Evolutionary conservation across 139 green algal species (phyloP), one percentile per base, ranked within the genome.

Genomic region (Prasinococcaceae sp.): DNA sequence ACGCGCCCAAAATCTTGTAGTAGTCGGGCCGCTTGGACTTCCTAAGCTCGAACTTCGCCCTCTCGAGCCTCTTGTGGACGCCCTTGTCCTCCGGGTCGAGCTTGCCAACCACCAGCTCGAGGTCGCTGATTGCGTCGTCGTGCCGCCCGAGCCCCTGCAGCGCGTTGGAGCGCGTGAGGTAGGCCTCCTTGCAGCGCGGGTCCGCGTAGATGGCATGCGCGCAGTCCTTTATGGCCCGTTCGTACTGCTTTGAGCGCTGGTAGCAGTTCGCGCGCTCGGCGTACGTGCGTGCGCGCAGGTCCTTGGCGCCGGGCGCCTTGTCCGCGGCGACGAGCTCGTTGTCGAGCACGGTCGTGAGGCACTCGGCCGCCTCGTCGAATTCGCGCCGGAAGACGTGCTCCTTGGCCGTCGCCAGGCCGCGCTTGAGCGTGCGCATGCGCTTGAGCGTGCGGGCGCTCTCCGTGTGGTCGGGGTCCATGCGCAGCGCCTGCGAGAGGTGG

Each of bases 1-100:
- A 48, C 9, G 47, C 32, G 3, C 55, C 55, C 16, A 63, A 38
- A n/a, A 63, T 48, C n/a, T 36, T 24, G 51, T 59, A 59, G 27
- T 59, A 59, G 25, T 59, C 39, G 19, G 36, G 38, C 26, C 51
- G 1, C 26, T 52, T 32, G 17, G 23, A 2, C 36, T 49, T 59
- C 2, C 19, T 35, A 10, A 59, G 33, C 6, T 59, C 30, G 24
- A 55, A 55, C 8, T 17, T 16, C 14, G 30, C 30, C 27, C 42
- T 55, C 32, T 55, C 48, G 30, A 30, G 30, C 19, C 17, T 2
- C 3, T 22, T 14, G 3, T 27, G 19, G 1, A 17, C 24, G 9
- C 17, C 17, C 29, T 25, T 23, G 5, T 55, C 48, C 8, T 22
- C 48, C 19, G 29, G 28, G 19, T 45, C n/a, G 19, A 55, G 29